These are phyloP conservation scores for Hypoxylon sp. DNA, from an alignment of 2,329 filamentous ascomycete genomes.

Conservation along the genomic window DNA sequence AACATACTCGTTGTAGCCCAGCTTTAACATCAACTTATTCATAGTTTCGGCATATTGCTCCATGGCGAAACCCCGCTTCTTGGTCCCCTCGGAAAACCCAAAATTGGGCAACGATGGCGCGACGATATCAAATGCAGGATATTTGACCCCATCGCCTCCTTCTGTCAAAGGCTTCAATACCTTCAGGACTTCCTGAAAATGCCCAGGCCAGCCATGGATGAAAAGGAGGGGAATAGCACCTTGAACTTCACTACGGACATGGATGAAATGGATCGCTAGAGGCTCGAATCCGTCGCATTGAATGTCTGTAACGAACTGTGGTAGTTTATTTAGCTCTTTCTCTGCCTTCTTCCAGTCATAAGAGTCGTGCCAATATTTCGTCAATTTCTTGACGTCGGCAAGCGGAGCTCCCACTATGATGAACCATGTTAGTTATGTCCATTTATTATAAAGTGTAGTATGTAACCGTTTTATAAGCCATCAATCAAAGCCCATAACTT, in stretches of 20 bases:
- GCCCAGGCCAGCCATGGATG: conserved; percentile 65
- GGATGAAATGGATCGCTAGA: conserved; percentile 51
- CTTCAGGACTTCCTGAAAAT: conserved; percentile 72
- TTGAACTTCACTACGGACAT: conserved; percentile 45
- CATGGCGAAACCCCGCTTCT: conserved; percentile 63
- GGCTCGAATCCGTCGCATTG: conserved; percentile 50
- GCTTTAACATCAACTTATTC: conserved; percentile 72
- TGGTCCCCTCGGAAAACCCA: conserved; percentile 54
- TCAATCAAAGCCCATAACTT: too few relatives aligned
- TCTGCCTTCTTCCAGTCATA: conserved; percentile 50
- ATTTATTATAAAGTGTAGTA: too few relatives aligned
- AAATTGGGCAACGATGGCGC: conserved; percentile 66
- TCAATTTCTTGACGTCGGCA: conserved; percentile 47
- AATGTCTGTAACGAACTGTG: conserved; percentile 49
- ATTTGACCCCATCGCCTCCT: conserved; percentile 41
- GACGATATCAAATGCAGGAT: conserved; percentile 62
- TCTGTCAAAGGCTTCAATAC: conserved; percentile 60
- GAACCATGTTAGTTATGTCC: conserved; percentile 2
- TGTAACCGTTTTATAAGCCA: too few relatives aligned
- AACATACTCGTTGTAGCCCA: conserved; percentile 70
- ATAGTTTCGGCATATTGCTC: conserved; percentile 70
- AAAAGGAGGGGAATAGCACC: conserved; percentile 46
- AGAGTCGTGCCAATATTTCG: conserved; percentile 47
- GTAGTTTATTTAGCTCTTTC: conserved; percentile 47
- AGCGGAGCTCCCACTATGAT: conserved; percentile 47